phyloP scores from a whole-genome alignment of 2,329 filamentous ascomycete species.

The Podosphaera aphanis region DNA sequence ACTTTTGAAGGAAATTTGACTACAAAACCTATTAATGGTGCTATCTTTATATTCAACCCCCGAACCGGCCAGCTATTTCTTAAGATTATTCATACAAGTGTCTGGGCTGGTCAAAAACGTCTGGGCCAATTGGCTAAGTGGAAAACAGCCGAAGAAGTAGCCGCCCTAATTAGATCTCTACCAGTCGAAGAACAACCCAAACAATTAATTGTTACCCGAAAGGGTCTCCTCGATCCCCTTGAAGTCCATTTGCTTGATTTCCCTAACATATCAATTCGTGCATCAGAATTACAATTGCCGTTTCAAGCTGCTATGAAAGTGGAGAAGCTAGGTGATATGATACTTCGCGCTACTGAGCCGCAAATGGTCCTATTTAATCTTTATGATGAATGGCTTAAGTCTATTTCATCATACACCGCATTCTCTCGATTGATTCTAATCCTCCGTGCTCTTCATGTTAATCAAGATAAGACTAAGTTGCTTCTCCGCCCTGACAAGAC shows the following conservation, averaged over 20 bases:
- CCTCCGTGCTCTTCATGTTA: conserved; percentile 82
- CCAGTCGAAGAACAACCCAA: conserved; percentile 97
- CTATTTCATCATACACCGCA: conserved; percentile 91
- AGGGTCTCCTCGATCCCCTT: conserved; percentile 86
- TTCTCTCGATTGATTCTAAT: conserved; percentile 92
- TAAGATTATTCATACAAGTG: conserved; percentile 98
- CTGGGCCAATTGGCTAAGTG: conserved; percentile 93
- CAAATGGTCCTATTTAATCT: conserved; percentile 99
- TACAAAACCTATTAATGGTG: conserved; percentile 96
- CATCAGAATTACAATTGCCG: conserved; percentile 84
- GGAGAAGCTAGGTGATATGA: conserved; percentile 98
- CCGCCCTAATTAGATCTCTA: conserved; percentile 79
- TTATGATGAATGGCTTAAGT: conserved; percentile 97
- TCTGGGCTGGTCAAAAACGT: conserved; percentile 98
- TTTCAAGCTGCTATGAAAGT: conserved; percentile 99
- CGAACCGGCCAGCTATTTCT: conserved; percentile 90
- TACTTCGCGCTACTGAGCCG: conserved; percentile 87
- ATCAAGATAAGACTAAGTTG: conserved; percentile 94
- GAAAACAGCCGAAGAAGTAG: conserved; percentile 99
- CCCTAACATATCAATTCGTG: conserved; percentile 95
- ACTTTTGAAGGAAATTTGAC: conserved; percentile 98
- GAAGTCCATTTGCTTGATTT: conserved; percentile 96
- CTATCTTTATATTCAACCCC: conserved; percentile 99
- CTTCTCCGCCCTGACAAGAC: conserved; percentile 89
- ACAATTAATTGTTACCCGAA: conserved; percentile 92